A percentile compares a stretch with the other conserved stretches of the same genome.
These are phyloP conservation scores for Agaricus subrufescens DNA, from an alignment of 768 basidiomycete species.

Conservation along the genomic window DNA sequence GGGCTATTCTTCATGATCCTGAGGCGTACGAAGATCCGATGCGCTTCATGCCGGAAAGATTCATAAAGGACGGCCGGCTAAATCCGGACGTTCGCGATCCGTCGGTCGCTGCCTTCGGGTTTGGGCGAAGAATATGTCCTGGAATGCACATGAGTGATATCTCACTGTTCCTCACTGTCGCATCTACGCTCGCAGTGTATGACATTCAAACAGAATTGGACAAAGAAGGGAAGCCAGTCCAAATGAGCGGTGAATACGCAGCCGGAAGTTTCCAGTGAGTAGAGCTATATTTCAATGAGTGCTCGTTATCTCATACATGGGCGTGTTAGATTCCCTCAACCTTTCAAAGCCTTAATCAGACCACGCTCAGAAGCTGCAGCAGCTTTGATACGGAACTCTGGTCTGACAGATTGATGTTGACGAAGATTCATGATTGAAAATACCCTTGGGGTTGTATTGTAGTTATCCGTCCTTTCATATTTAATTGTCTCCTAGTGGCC, in stretches of 20 bases:
- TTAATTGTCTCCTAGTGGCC: too few species aligned
- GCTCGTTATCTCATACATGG: background rate
- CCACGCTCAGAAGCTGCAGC: constrained; percentile 1
- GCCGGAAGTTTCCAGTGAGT: background rate
- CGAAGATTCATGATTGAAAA: background rate
- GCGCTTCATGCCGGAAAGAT: constrained; percentile 10
- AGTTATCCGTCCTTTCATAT: too few species aligned
- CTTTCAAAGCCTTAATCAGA: background rate
- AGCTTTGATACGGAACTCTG: background rate
- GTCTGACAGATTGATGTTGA: background rate
- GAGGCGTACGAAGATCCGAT: constrained; percentile 1
- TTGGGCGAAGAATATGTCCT: constrained; percentile 15
- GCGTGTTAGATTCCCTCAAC: background rate
- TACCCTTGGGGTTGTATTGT: too few species aligned
- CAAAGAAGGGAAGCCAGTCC: background rate
- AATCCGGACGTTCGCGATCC: constrained; percentile 7
- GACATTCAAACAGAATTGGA: constrained; percentile 4
- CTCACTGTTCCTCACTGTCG: constrained; percentile 10
- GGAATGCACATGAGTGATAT: constrained; percentile 13
- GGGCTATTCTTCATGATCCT: constrained; percentile 12
- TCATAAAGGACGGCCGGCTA: constrained; percentile 11
- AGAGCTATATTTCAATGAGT: background rate
- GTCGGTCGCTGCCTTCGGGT: constrained; percentile 11
- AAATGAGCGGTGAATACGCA: background rate
- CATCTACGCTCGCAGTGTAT: constrained; percentile 8